Base-by-base conservation (phyloP, 345 rosid genomes). In the Chamaenerion angustifolium region DNA sequence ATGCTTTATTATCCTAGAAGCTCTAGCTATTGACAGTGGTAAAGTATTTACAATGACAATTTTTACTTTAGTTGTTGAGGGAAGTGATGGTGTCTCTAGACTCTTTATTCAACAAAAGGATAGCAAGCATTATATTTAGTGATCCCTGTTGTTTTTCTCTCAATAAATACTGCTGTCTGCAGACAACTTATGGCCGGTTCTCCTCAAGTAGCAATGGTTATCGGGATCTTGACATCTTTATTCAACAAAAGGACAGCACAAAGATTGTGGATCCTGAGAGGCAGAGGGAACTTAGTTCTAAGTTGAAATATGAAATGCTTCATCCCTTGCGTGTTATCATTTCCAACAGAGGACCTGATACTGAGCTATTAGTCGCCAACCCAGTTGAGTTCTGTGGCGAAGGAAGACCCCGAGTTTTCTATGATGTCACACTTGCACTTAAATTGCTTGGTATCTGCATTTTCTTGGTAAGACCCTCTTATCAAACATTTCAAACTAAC, bases 371-470 rank as follows among this genome's bases (percentile, higher is more conserved):
- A 66, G 87, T 85, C 49, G 93, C 89, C 44, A 85, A 82, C 66
- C 97, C 95, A 27, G 97, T 82, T 40, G 95, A 88, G 67, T 59
- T 78, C 60, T 88, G 86, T 48, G 89, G 95, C 43, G 70, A 64
- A 43, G 95, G 95, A 64, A 76, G 97, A 49, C 97, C 97, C 1
- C 70, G 81, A 40, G 95, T 85, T 55, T 88, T 88, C 74, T 82
- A 80, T 50, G 93, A 88, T 47, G 79, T 82, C 35, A 88, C 95
- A 8, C 70, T 69, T 56, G 78, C 95, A 48, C 63, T 82, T 43
- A 85, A 88, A 73, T 54, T 66, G 43, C 81, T 80, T 48, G 87
- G 83, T 42, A 72, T 88, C 61, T 82, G 93, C 56, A 57, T 88
- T 46, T 88, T 88, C 77, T 85, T 80, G 62, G 97, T 85, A 71